Conservation (phyloP, 1,284 basidiomycete genomes). For the Ganoderma leucocontextum region DNA sequence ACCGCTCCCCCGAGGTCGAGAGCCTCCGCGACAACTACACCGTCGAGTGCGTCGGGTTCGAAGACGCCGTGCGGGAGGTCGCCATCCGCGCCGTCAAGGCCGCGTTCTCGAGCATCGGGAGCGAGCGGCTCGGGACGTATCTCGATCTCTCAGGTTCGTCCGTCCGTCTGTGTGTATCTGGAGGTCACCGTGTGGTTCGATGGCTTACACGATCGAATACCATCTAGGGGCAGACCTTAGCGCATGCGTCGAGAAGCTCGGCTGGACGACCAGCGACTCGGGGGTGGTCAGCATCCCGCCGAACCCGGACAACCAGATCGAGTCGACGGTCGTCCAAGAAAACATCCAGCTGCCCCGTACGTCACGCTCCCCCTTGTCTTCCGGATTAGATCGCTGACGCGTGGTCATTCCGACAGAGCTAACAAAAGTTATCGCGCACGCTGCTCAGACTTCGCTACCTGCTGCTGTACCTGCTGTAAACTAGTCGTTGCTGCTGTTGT, state of each 20-base stretch:
- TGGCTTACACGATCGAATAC: not conserved
- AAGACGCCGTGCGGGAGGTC: constrained; percentile 80
- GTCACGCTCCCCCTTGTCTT: constrained; percentile 42
- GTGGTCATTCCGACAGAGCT: constrained; percentile 62
- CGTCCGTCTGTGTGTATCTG: constrained; percentile 19
- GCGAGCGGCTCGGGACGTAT: constrained; percentile 75
- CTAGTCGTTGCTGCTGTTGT: constrained; percentile 22
- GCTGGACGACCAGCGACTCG: constrained; percentile 76
- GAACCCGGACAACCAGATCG: constrained; percentile 95
- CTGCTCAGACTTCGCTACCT: constrained; percentile 49
- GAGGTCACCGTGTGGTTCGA: constrained; percentile 25
- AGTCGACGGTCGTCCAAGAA: constrained; percentile 93
- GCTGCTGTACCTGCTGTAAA: constrained; percentile 30
- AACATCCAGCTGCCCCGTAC: constrained; percentile 88
- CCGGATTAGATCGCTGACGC: not conserved
- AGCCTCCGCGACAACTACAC: constrained; percentile 86
- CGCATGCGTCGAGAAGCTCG: constrained; percentile 72
- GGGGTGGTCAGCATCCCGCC: constrained; percentile 79
- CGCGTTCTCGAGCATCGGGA: constrained; percentile 80
- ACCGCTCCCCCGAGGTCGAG: constrained; percentile 73
- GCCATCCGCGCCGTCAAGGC: constrained; percentile 81
- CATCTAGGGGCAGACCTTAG: constrained; percentile 65
- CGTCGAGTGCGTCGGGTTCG: constrained; percentile 83
- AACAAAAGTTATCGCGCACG: constrained; percentile 83
- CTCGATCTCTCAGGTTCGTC: constrained; percentile 71